A percentile compares a stretch with the other conserved stretches of the same genome.
Evolutionary conservation across 805 yeast species (phyloP).

Genomic region (Barnettozyma wickerhamii): DNA sequence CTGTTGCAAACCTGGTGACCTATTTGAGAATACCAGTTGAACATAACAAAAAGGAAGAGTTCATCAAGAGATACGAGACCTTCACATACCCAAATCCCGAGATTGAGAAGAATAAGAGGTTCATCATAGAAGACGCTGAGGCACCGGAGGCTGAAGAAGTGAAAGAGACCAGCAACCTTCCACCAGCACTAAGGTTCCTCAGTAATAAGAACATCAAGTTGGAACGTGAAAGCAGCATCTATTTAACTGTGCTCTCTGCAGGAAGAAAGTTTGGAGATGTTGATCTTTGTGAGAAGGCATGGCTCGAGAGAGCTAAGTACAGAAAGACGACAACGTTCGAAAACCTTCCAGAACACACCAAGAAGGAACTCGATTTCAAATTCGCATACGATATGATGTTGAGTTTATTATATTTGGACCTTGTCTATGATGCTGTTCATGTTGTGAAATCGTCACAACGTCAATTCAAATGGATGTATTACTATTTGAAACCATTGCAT

Average conservation of each 20-base stretch:
- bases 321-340: slow-evolving; percentile 53
- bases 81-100: slow-evolving; percentile 31
- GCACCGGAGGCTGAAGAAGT: slow-evolving; percentile 16
- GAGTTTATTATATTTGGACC: slow-evolving; percentile 49
- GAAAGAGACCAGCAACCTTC: slow-evolving; percentile 12
- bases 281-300: slow-evolving; percentile 57
- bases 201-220: slow-evolving; percentile 9
- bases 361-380: slow-evolving; percentile 49
- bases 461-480: slow-evolving; percentile 64
- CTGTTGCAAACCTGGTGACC: slow-evolving; percentile 40
- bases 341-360: slow-evolving; percentile 29
- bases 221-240: slow-evolving; percentile 19
- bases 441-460: slow-evolving; percentile 62
- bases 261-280: slow-evolving; percentile 52
- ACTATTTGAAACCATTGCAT: slow-evolving; percentile 40
- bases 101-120: slow-evolving; percentile 4
- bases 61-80: slow-evolving; percentile 31
- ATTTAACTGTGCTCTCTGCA: slow-evolving; percentile 35
- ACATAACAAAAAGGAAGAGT: slow-evolving; percentile 33
- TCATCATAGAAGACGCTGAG: slow-evolving; percentile 13
- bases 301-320: slow-evolving; percentile 77
- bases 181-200: slow-evolving; percentile 13
- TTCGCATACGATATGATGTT: slow-evolving; percentile 73
- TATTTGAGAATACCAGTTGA: slow-evolving; percentile 45
- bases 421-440: slow-evolving; percentile 65